These are phyloP conservation scores for Umbelopsis ramanniana DNA, from an alignment of 192 early-diverging fungal genomes.

Conservation along the genomic window DNA sequence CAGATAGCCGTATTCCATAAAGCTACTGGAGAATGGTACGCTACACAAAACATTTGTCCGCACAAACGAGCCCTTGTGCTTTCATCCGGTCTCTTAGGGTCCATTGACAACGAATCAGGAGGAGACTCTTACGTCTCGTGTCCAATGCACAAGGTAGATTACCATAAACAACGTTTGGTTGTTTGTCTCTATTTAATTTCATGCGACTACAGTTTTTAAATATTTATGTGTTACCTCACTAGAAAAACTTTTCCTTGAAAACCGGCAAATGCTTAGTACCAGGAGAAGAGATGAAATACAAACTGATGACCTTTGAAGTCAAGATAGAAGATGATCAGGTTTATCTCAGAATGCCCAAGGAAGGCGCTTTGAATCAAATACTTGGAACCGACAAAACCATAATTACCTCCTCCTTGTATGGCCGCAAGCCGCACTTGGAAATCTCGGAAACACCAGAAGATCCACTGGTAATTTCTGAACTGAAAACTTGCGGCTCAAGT, in stretches of 20 bases:
- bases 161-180: background rate
- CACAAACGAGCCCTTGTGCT: conserved; percentile 76
- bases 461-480: background rate
- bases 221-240: no score
- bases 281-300: conserved; percentile 43
- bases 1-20: conserved; percentile 68
- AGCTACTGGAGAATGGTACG: conserved; percentile 59
- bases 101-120: conserved; percentile 31
- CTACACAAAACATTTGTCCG: conserved; percentile 78
- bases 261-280: conserved; percentile 54
- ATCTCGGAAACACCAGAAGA: background rate
- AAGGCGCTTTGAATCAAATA: conserved; percentile 47
- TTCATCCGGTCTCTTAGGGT: conserved; percentile 60
- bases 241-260: conserved; percentile 58
- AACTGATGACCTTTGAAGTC: conserved; percentile 63
- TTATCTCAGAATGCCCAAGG: conserved; percentile 49
- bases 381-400: conserved; percentile 58
- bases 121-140: conserved; percentile 62
- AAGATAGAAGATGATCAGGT: conserved; percentile 53
- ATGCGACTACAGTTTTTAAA: no score
- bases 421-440: background rate
- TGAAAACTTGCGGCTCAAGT: background rate
- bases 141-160: conserved; percentile 66
- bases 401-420: conserved; percentile 27
- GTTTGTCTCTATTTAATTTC: no score